Base-by-base conservation (phyloP, 2,329 filamentous ascomycete genomes). In the Fusarium sulawesiense region DNA sequence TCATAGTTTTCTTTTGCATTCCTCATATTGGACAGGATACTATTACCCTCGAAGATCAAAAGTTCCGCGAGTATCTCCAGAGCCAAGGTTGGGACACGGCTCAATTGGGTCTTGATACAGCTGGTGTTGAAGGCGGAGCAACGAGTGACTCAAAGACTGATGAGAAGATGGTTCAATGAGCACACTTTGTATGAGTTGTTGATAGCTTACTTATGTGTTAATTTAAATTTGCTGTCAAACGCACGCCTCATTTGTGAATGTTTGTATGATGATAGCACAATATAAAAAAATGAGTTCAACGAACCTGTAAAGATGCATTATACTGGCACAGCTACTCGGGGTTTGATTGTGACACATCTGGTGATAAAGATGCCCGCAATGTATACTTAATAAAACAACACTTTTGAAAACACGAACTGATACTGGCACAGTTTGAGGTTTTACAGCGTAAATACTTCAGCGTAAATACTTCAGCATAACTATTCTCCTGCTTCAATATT, bases 11-110 rank as follows among this genome's bases (percentile, higher is more conserved):
- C 11, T 87, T 93, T 73, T 86, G 87, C 61, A 79, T 97, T 51
- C 94, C 94, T 0, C 82, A 92, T 49, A 91, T 98, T 65, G 89
- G 89, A n/a, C 87, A 97, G 81, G 92, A 97, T 74, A 97, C 93
- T 0, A 97, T 98, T 67, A 87, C 90, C 1, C 76, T 86, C 18
- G 94, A 98, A 79, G 94, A 98, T 75, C 76, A 83, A 11, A 86
- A 87, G 45, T 98, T 97, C 82, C 87, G 92, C 34, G 86, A 82
- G 20, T 97, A 92, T 76, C 83, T 98, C 14, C 85, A 89, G 75
- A 82, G 81, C 27, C 85, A 95, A 62, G 94, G 94, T 6, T 97
- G 91, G 81, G 93, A 97, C 77, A 91, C 88, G 0, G 70, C 80
- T 6, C 84, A 87, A 76, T 78, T 88, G 16, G 86, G 86, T 1